These are phyloP conservation scores for Sporothrix luriei DNA, from an alignment of 2,329 filamentous ascomycete species.

Conservation along the genomic window DNA sequence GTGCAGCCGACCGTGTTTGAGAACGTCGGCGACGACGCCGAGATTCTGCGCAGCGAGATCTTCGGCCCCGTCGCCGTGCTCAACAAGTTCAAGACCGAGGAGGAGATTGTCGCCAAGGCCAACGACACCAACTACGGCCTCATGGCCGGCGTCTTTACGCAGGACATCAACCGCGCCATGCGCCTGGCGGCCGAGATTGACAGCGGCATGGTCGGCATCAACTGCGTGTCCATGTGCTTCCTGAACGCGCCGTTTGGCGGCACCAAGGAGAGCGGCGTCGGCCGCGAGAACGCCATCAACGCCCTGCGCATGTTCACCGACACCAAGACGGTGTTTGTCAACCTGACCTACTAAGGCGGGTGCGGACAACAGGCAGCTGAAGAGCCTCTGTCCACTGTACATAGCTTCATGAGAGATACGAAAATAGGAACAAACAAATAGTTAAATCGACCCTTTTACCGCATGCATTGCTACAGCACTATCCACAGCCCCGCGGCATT, in stretches of 20 bases:
- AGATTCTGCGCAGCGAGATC: conserved; percentile 58
- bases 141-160: conserved; percentile 58
- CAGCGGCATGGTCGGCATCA: conserved; percentile 72
- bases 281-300: conserved; percentile 53
- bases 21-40: conserved; percentile 46
- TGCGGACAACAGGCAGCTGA: not conserved
- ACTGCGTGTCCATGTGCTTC: conserved; percentile 49
- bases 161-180: conserved; percentile 65
- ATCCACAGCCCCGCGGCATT: not conserved
- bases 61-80: conserved; percentile 62
- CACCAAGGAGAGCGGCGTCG: conserved; percentile 53
- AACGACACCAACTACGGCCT: conserved; percentile 56
- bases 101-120: conserved; percentile 56
- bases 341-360: conserved; percentile 37
- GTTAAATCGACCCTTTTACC: too few species aligned
- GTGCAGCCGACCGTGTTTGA: conserved; percentile 47
- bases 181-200: conserved; percentile 59
- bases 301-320: conserved; percentile 53
- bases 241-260: conserved; percentile 53
- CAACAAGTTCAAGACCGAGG: conserved; percentile 58
- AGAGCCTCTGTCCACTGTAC: conserved; percentile 11
- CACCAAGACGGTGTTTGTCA: conserved; percentile 55
- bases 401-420: conserved; percentile 18
- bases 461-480: not conserved
- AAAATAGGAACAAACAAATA: not conserved